Evolutionary conservation across 371 early-diverging fungal genomes (phyloP).

Genomic region (Mortierella sp.): DNA sequence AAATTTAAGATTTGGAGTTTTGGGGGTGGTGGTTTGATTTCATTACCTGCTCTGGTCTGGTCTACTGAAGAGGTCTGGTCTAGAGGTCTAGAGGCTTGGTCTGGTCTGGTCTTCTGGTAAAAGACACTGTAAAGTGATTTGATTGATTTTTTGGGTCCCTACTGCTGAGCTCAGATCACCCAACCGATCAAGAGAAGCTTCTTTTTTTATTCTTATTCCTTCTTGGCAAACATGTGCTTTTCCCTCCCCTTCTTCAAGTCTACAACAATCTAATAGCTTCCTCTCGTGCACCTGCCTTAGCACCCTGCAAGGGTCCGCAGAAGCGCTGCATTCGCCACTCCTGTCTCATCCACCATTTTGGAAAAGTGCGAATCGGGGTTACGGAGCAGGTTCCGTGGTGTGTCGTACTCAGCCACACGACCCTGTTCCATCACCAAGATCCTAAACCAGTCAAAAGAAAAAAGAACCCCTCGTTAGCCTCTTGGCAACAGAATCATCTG

Average conservation of each 20-base stretch:
- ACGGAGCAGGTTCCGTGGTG: constrained; percentile 66
- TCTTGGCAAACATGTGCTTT: no score
- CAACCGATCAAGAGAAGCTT: no score
- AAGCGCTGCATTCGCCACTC: constrained; percentile 50
- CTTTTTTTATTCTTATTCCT: no score
- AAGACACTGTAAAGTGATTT: no score
- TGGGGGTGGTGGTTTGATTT: constrained; percentile 4
- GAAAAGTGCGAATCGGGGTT: constrained; percentile 73
- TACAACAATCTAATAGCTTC: no score
- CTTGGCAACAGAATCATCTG: constrained; percentile 57
- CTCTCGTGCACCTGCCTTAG: neutral
- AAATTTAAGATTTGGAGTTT: constrained; percentile 8
- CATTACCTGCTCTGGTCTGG: no score
- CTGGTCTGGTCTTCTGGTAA: no score
- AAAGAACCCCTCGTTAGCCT: constrained; percentile 71
- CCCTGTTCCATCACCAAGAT: constrained; percentile 88
- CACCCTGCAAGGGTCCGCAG: constrained; percentile 49
- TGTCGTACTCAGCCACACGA: constrained; percentile 79
- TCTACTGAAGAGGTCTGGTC: no score
- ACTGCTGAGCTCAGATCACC: no score
- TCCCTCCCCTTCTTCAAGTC: no score
- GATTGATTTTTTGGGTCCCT: no score
- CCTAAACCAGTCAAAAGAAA: constrained; percentile 36
- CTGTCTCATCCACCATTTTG: constrained; percentile 80
- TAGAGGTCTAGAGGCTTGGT: no score